phyloP scores from a whole-genome alignment of 768 basidiomycete genomes.

The Trametes elegans region DNA sequence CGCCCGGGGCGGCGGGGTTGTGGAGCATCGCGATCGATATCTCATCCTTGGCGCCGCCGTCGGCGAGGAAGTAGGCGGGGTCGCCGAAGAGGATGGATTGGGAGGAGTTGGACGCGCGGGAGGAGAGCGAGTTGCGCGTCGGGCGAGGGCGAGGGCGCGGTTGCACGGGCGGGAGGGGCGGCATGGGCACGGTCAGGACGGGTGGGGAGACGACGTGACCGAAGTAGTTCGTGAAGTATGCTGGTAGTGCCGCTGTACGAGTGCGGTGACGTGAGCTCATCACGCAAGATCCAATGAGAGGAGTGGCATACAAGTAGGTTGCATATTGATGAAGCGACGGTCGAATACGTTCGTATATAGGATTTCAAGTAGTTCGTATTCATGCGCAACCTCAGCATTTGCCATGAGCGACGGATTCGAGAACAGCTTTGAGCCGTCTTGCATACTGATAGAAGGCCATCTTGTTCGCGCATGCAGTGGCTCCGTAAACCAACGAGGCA shows the following conservation, averaged over 20 bases:
- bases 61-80: not conserved
- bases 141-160: slow-evolving; percentile 38
- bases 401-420: not conserved
- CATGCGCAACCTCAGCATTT: slow-evolving; percentile 38
- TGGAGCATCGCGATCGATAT: slow-evolving; percentile 2
- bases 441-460: slow-evolving; percentile 39
- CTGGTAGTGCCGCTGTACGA: slow-evolving; percentile 58
- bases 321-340: slow-evolving; percentile 67
- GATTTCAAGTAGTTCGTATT: slow-evolving; percentile 70
- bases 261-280: not conserved
- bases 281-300: not conserved
- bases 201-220: slow-evolving; percentile 61
- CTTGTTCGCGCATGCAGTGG: slow-evolving; percentile 51
- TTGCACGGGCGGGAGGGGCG: slow-evolving; percentile 59
- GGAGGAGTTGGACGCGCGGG: not conserved
- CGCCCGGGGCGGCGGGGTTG: not conserved
- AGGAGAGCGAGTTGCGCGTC: not conserved
- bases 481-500: slow-evolving; percentile 76
- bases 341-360: slow-evolving; percentile 66
- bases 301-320: slow-evolving; percentile 54
- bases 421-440: slow-evolving; percentile 22
- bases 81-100: not conserved
- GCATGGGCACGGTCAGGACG: slow-evolving; percentile 65
- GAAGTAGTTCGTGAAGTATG: slow-evolving; percentile 68
- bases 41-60: not conserved